Evolutionary conservation across 306 rosid species (phyloP), one percentile per base, ranked within the genome.

Genomic region (Pueraria montana): DNA sequence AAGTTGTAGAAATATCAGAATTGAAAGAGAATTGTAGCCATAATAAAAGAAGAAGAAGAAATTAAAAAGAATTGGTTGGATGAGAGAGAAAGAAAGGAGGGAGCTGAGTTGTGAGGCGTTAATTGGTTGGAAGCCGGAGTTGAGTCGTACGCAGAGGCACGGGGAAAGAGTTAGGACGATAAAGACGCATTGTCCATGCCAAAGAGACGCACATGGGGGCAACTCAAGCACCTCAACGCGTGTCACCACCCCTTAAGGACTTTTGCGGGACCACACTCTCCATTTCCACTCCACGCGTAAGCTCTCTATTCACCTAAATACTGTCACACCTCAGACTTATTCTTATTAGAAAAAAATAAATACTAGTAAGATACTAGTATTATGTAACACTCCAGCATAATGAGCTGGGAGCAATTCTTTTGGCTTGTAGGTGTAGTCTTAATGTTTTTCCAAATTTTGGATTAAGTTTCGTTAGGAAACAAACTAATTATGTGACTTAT

Each of bases 161-260:
- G 26, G 74, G 48, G 27, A 17, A 32, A 32, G 52, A 52, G 61
- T 38, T 67, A 32, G 74, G 10, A 8, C 6, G 83, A 70, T 17
- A 83, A 42, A 78, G 91, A 86, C 70, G 27, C 36, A 12, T 74
- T 69, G 71, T 67, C 59, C 9, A 32, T 24, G 64, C 24, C 56
- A 82, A 66, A 86, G 75, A 53, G 66, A 30, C 3, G 91, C 97
- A 94, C 97, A 90, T 94, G 97, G 92, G 89, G 13, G 50, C 89
- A 87, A 91, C 87, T 67, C 8, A 84, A 4, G 30, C 12, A n/a
- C 62, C 52, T 78, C 0, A 50, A 87, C 90, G 86, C 98, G 98
- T 94, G 98, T 87, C 91, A 78, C 3, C 3, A 23, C 95, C 97
- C 98, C 89, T 20, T 6, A 17, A 17, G 16, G 7, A 6, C 43